A percentile compares a stretch with the other conserved stretches of the same genome.
Conservation (phyloP, 2,329 filamentous ascomycete genomes). For the Orbilia javanica region DNA sequence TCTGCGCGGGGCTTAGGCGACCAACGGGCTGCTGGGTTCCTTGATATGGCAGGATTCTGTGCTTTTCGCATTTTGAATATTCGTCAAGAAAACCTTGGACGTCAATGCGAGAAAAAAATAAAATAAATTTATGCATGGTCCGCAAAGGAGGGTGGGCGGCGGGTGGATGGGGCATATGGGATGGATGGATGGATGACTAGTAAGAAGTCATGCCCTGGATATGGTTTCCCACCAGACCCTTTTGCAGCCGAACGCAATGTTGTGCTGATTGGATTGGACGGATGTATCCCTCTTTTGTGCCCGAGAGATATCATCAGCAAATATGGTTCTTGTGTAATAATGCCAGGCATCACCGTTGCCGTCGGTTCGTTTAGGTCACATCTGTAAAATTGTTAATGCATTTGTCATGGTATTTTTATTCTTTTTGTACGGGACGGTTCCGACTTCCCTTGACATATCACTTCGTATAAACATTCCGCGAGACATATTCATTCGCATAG, state of each 20-base stretch:
- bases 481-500: slow-evolving; percentile 1
- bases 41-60: slow-evolving; percentile 26
- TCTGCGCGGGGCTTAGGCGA: slow-evolving; percentile 57
- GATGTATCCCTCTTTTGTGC: background rate
- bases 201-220: slow-evolving; percentile 9
- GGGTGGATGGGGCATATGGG: slow-evolving; percentile 16
- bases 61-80: slow-evolving; percentile 6
- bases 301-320: background rate
- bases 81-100: slow-evolving; percentile 21
- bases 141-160: slow-evolving; percentile 10
- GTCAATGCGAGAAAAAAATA: slow-evolving; percentile 19
- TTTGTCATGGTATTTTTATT: slow-evolving; percentile 18
- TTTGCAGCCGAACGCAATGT: background rate
- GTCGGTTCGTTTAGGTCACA: background rate
- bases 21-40: slow-evolving; percentile 28
- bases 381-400: slow-evolving; percentile 16
- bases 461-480: slow-evolving; percentile 15
- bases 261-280: background rate
- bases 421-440: slow-evolving; percentile 16
- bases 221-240: background rate
- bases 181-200: slow-evolving; percentile 31
- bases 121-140: slow-evolving; percentile 3
- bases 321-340: background rate
- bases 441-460: slow-evolving; percentile 12
- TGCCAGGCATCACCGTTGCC: slow-evolving; percentile 5